phyloP scores from a whole-genome alignment of 129 eudicot genomes.

The Lactuca sativa region DNA sequence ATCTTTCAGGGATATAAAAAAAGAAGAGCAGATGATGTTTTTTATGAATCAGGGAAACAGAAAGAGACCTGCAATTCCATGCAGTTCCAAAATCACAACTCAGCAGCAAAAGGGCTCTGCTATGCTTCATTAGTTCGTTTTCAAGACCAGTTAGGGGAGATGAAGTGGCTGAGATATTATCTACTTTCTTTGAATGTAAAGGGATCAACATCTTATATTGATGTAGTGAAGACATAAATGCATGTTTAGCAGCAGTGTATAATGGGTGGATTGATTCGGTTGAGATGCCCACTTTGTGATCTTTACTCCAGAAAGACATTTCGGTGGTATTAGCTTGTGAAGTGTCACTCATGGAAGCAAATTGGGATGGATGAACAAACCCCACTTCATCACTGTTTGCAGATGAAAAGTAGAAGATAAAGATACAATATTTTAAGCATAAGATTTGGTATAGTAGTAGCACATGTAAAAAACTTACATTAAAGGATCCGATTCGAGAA shows the following conservation, averaged over 20 bases:
- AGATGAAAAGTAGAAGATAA: constrained; percentile 13
- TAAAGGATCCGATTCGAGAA: constrained; percentile 58
- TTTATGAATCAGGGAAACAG: constrained; percentile 7
- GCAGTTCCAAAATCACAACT: constrained; percentile 92
- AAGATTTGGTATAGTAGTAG: not conserved
- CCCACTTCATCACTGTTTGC: constrained; percentile 88
- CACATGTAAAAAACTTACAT: constrained; percentile 45
- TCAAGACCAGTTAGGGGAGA: constrained; percentile 35
- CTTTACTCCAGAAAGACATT: constrained; percentile 63
- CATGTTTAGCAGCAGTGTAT: constrained; percentile 61
- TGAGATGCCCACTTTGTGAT: constrained; percentile 87
- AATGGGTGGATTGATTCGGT: constrained; percentile 54
- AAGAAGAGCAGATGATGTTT: not conserved
- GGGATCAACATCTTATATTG: constrained; percentile 30
- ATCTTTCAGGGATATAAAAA: not conserved
- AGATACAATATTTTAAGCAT: not conserved
- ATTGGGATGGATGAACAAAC: constrained; percentile 85
- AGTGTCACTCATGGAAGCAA: constrained; percentile 44
- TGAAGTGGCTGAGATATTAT: constrained; percentile 28
- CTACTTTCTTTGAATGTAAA: constrained; percentile 25
- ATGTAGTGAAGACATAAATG: constrained; percentile 51
- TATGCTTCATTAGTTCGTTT: constrained; percentile 72
- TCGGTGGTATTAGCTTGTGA: constrained; percentile 24
- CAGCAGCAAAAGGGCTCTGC: constrained; percentile 72
- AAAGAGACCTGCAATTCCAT: constrained; percentile 78